Conservation (phyloP, 495 filamentous ascomycete genomes). For the Polyplosphaeria fusca region DNA sequence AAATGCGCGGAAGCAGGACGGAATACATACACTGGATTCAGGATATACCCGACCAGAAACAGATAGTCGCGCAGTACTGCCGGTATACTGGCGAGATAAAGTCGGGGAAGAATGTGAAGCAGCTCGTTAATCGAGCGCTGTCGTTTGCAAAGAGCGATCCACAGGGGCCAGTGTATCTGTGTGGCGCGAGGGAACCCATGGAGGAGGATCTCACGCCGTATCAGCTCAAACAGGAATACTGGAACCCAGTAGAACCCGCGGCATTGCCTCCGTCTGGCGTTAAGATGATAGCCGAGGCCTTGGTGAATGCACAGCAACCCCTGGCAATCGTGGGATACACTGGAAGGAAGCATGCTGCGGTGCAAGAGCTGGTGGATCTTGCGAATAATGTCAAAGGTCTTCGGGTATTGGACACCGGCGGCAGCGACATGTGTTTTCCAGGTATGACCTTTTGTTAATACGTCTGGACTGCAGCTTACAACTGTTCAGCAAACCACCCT, state of each 20-base stretch:
- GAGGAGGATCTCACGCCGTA: constrained; percentile 89
- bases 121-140: constrained; percentile 87
- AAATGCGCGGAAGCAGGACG: constrained; percentile 80
- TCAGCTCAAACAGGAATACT: constrained; percentile 64
- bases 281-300: constrained; percentile 63
- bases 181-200: constrained; percentile 84
- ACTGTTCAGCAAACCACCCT: constrained; percentile 25
- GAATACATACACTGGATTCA: constrained; percentile 99
- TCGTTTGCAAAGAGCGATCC: constrained; percentile 82
- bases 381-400: constrained; percentile 76
- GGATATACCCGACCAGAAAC: constrained; percentile 91
- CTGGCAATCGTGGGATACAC: constrained; percentile 80
- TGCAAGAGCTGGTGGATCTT: constrained; percentile 69
- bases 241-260: constrained; percentile 73
- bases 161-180: constrained; percentile 81
- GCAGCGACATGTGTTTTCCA: constrained; percentile 95
- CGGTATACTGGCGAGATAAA: constrained; percentile 90
- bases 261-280: constrained; percentile 66
- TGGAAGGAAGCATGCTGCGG: constrained; percentile 69
- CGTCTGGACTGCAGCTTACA: no score
- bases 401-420: constrained; percentile 82
- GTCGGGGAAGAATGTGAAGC: constrained; percentile 83
- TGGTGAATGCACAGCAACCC: constrained; percentile 71
- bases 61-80: constrained; percentile 89
- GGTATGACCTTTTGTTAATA: constrained; percentile 11